phyloP scores from a whole-genome alignment of 345 rosid genomes.

The Eucalyptus lansdowneana region DNA sequence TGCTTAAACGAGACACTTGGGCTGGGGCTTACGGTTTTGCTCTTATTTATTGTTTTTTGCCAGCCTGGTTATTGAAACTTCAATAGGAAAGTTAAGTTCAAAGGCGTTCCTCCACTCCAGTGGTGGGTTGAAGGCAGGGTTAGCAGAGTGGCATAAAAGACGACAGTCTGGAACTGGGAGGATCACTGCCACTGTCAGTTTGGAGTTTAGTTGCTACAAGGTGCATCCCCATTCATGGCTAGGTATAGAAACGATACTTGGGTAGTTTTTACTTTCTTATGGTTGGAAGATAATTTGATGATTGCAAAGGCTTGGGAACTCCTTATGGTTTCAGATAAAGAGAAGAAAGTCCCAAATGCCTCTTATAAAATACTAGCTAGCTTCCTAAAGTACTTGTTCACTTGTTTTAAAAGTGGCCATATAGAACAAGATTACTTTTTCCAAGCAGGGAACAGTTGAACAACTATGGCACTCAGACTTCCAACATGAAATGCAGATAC shows the following conservation, averaged over 20 bases:
- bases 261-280: neutral
- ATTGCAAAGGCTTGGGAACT: neutral
- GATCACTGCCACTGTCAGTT: too few species aligned
- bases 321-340: neutral
- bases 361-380: neutral
- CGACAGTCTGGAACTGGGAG: too few species aligned
- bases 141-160: too few species aligned
- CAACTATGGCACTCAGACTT: too few species aligned
- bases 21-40: neutral
- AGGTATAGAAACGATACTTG: neutral
- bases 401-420: neutral
- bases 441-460: too few species aligned
- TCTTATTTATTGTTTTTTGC: neutral
- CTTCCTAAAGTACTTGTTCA: neutral
- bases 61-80: neutral
- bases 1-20: neutral
- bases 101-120: too few species aligned
- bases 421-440: too few species aligned
- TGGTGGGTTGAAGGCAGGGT: too few species aligned
- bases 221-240: neutral
- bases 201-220: neutral
- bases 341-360: neutral
- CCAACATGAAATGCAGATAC: too few species aligned
- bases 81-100: too few species aligned
- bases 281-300: neutral